Conservation (phyloP, 805 yeast genomes). For the Cyberlindnera xishuangbannaensis region DNA sequence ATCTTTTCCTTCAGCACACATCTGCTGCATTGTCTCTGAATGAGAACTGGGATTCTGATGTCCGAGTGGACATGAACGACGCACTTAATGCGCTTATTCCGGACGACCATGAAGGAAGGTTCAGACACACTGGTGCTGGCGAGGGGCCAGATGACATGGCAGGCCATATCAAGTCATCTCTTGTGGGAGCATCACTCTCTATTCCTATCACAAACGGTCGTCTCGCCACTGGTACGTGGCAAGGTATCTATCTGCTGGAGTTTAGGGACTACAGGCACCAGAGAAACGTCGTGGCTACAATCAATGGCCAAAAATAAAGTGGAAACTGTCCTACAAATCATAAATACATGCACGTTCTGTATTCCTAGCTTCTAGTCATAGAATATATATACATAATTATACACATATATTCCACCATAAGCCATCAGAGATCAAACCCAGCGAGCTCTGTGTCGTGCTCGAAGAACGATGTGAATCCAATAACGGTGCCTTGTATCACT, state of each 20-base stretch:
- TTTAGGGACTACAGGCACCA: slow-evolving; percentile 61
- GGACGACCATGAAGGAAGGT: slow-evolving; percentile 37
- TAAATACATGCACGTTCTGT: neutral
- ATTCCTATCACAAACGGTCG: slow-evolving; percentile 68
- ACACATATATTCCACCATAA: neutral
- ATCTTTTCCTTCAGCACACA: slow-evolving; percentile 72
- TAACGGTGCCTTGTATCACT: slow-evolving; percentile 65
- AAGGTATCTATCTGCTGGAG: slow-evolving; percentile 73
- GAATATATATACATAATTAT: neutral
- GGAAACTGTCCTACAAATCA: neutral
- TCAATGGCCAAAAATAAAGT: slow-evolving; percentile 47
- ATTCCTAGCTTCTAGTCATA: neutral
- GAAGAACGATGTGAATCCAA: slow-evolving; percentile 64
- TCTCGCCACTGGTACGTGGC: slow-evolving; percentile 79
- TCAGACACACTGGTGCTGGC: slow-evolving; percentile 36
- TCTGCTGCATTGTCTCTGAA: slow-evolving; percentile 73
- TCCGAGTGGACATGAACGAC: slow-evolving; percentile 59
- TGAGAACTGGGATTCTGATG: slow-evolving; percentile 76
- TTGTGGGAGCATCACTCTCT: slow-evolving; percentile 57
- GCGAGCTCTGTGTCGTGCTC: slow-evolving; percentile 36
- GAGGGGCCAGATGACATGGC: slow-evolving; percentile 88
- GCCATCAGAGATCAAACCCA: slow-evolving; percentile 17
- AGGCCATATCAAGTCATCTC: slow-evolving; percentile 62
- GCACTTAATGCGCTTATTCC: slow-evolving; percentile 65
- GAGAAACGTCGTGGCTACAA: slow-evolving; percentile 65